phyloP scores from a whole-genome alignment of 2,329 filamentous ascomycete genomes.

The Arthroderma sp. region DNA sequence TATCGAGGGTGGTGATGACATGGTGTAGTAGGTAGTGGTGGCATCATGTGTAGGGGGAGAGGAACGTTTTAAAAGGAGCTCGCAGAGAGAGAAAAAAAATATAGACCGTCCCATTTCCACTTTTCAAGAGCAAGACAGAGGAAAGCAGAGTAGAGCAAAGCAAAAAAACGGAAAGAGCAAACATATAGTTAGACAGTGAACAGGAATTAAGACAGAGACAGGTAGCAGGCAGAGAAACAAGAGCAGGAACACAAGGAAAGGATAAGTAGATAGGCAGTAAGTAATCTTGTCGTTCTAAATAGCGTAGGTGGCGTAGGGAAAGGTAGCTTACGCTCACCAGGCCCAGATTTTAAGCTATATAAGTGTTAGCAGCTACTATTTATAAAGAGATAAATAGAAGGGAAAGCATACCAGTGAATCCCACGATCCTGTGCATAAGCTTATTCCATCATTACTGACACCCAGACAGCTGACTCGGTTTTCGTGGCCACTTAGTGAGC shows the following conservation, averaged over 20 bases:
- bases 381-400: constrained; percentile 2
- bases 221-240: background rate
- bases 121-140: constrained; percentile 3
- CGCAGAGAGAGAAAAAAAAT: constrained; percentile 5
- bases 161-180: background rate
- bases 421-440: constrained; percentile 98
- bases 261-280: background rate
- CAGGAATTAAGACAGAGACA: background rate
- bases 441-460: constrained; percentile 98
- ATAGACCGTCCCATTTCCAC: background rate
- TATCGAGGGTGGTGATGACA: constrained; percentile 11
- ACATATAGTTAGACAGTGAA: background rate
- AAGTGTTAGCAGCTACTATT: background rate
- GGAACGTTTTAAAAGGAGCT: background rate
- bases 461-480: constrained; percentile 98
- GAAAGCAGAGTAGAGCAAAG: background rate
- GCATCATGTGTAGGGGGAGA: constrained; percentile 8
- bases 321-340: constrained; percentile 43
- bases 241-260: background rate
- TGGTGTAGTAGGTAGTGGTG: constrained; percentile 4
- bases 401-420: constrained; percentile 75
- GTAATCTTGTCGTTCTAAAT: background rate
- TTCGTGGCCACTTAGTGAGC: constrained; percentile 91
- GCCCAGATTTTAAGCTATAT: constrained; percentile 76
- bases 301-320: background rate